Percentiles rank a stretch among this genome's conserved stretches.
phyloP scores from a whole-genome alignment of 2,329 filamentous ascomycete genomes.

The Periconia sp. region DNA sequence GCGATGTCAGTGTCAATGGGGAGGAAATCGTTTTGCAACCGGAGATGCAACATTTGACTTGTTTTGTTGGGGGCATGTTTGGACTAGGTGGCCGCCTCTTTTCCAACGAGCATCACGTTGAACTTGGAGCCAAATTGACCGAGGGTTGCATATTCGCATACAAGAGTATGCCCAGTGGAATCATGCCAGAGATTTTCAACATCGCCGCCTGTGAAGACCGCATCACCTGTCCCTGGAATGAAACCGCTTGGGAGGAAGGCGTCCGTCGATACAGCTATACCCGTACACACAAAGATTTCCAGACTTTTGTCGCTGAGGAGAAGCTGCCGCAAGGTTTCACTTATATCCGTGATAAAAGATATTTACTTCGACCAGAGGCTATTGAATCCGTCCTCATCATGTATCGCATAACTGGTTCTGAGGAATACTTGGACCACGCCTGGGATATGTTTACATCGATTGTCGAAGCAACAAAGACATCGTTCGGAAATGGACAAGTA shows the following conservation, averaged over 20 bases:
- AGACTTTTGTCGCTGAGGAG: slow-evolving; percentile 16
- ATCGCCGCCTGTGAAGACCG: slow-evolving; percentile 51
- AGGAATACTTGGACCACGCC: slow-evolving; percentile 45
- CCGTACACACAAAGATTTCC: slow-evolving; percentile 15
- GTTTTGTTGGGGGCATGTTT: slow-evolving; percentile 65
- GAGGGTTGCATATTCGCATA: slow-evolving; percentile 66
- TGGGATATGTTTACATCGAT: slow-evolving; percentile 54
- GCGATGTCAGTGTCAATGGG: slow-evolving; percentile 34
- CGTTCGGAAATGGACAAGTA: slow-evolving; percentile 48
- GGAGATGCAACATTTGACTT: slow-evolving; percentile 60
- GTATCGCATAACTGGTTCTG: slow-evolving; percentile 60
- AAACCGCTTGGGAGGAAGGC: slow-evolving; percentile 51
- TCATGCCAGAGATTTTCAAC: slow-evolving; percentile 63
- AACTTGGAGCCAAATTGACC: slow-evolving; percentile 59
- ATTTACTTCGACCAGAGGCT: slow-evolving; percentile 57
- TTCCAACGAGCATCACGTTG: slow-evolving; percentile 53
- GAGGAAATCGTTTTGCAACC: slow-evolving; percentile 38
- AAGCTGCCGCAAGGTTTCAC: slow-evolving; percentile 45
- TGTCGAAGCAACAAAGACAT: slow-evolving; percentile 42
- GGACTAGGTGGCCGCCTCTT: slow-evolving; percentile 61
- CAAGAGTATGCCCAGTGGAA: slow-evolving; percentile 55
- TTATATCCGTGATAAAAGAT: slow-evolving; percentile 44
- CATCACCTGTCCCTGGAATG: slow-evolving; percentile 55
- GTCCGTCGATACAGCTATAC: slow-evolving; percentile 25
- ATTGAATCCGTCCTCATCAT: slow-evolving; percentile 63